phyloP scores from a whole-genome alignment of 163 green algal genomes.

The Smithsoniella earleae region DNA sequence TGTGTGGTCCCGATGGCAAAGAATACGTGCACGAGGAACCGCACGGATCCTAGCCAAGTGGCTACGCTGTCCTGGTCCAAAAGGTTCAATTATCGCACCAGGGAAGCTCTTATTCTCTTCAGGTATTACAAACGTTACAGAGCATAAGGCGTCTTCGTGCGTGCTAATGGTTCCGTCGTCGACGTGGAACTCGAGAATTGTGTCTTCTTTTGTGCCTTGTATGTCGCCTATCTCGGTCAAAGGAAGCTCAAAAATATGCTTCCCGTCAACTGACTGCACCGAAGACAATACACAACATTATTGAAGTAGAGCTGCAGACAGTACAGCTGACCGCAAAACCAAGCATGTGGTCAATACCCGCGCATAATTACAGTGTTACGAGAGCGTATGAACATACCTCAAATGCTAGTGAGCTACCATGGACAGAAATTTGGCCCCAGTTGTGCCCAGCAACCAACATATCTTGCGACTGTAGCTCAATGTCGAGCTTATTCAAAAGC shows the following conservation, averaged over 20 bases:
- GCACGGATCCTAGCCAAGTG: too few relatives aligned
- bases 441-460: slow-evolving; percentile 20
- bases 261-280: slow-evolving; percentile 21
- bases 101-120: slow-evolving; percentile 6
- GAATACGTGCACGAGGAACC: too few relatives aligned
- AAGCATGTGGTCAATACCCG: neutral
- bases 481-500: neutral
- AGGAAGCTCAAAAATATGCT: slow-evolving; percentile 22
- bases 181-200: slow-evolving; percentile 24
- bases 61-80: too few relatives aligned
- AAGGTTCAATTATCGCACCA: too few relatives aligned
- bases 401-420: slow-evolving; percentile 21
- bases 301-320: too few relatives aligned
- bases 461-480: neutral
- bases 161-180: slow-evolving; percentile 24
- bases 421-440: slow-evolving; percentile 1
- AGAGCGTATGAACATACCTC: too few relatives aligned
- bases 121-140: slow-evolving; percentile 24
- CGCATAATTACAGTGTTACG: too few relatives aligned
- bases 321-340: neutral
- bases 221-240: slow-evolving; percentile 13
- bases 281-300: neutral
- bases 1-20: neutral
- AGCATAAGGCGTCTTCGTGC: slow-evolving; percentile 20
- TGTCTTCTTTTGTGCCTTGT: slow-evolving; percentile 21